Evolutionary conservation across 768 basidiomycete genomes (phyloP).

Genomic region (Cystofilobasidium macerans): DNA sequence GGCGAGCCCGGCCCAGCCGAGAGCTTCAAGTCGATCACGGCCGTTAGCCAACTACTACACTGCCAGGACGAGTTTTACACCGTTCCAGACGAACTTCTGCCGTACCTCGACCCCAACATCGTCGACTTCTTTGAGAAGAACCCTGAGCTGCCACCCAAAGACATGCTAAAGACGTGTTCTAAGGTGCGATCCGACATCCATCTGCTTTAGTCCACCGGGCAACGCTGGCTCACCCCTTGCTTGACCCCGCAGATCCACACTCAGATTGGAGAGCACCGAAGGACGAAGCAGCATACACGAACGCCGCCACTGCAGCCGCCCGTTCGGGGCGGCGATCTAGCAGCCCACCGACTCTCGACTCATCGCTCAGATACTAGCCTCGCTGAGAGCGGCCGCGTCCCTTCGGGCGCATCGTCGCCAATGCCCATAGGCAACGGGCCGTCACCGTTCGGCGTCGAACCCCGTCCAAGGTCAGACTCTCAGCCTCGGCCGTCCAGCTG

Average conservation of each 20-base stretch:
- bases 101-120: constrained; percentile 69
- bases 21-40: constrained; percentile 77
- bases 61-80: constrained; percentile 90
- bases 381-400: neutral
- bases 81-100: constrained; percentile 80
- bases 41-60: constrained; percentile 75
- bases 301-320: constrained; percentile 3
- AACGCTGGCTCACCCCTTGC: neutral
- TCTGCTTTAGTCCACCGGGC: neutral
- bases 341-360: neutral
- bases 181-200: constrained; percentile 35
- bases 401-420: neutral
- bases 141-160: constrained; percentile 81
- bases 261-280: constrained; percentile 22
- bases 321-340: neutral
- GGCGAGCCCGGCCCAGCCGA: constrained; percentile 82
- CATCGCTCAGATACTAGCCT: constrained; percentile 13
- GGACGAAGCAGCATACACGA: neutral
- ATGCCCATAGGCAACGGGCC: neutral
- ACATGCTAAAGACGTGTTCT: constrained; percentile 90
- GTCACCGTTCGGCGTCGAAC: neutral
- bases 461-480: neutral
- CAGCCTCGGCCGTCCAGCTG: constrained; percentile 6
- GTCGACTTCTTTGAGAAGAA: constrained; percentile 73
- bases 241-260: constrained; percentile 16